These are phyloP conservation scores for Megacollybia marginata DNA, from an alignment of 768 basidiomycete genomes.

Conservation along the genomic window DNA sequence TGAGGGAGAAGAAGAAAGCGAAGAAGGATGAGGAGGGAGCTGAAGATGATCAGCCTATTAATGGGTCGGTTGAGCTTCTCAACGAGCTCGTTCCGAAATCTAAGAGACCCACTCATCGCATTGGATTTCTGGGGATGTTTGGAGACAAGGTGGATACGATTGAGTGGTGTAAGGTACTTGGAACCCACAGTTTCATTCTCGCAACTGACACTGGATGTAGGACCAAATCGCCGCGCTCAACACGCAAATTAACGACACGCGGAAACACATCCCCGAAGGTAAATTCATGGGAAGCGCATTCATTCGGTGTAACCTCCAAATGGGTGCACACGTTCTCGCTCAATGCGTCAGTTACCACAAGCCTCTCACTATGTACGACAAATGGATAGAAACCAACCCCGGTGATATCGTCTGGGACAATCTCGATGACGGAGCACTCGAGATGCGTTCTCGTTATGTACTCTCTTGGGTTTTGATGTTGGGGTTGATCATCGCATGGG, in stretches of 20 bases:
- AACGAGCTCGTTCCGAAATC: slow-evolving; percentile 45
- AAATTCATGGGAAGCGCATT: no score
- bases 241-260: slow-evolving; percentile 11
- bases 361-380: slow-evolving; percentile 51
- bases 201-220: no score
- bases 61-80: slow-evolving; percentile 26
- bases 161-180: slow-evolving; percentile 46
- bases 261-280: slow-evolving; percentile 20
- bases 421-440: slow-evolving; percentile 13
- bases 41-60: slow-evolving; percentile 14
- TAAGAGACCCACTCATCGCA: slow-evolving; percentile 46
- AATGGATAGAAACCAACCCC: slow-evolving; percentile 53
- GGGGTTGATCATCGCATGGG: slow-evolving; percentile 58
- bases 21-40: slow-evolving; percentile 9
- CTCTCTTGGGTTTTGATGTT: slow-evolving; percentile 49
- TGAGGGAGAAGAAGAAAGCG: slow-evolving; percentile 22
- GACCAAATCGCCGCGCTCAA: no score
- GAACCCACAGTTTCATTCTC: no score
- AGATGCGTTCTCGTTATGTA: slow-evolving; percentile 46
- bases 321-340: slow-evolving; percentile 65
- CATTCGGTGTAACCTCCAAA: slow-evolving; percentile 65
- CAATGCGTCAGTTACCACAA: slow-evolving; percentile 52
- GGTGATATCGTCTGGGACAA: slow-evolving; percentile 49
- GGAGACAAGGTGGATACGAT: slow-evolving; percentile 65
- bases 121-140: slow-evolving; percentile 36